Evolutionary conservation across 2,329 filamentous ascomycete genomes (phyloP), one percentile per base, ranked within the genome.

Genomic region (Hypoxylon sp.): DNA sequence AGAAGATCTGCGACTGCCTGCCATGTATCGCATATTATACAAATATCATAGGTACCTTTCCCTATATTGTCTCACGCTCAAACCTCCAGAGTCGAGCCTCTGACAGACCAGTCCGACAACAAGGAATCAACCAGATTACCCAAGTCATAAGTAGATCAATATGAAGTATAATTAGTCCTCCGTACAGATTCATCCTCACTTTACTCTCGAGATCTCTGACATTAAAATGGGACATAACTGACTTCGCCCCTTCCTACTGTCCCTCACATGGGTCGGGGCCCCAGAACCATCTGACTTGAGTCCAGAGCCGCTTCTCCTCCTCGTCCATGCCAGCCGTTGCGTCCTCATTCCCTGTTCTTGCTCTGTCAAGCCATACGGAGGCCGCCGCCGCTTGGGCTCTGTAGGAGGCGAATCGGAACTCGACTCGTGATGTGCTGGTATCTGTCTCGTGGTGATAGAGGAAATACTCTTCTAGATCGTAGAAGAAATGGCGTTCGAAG

Each of bases 211-310:
- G 11, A 11, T 33, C 12, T 33, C 2, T 2, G 2, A 6, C 16
- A 40, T 40, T 18, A 2, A 40, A n/a, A 18, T 18, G 16, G 7
- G 7, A 20, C 8, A 20, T 18, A 3, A 38, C 5, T n/a, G 7
- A 40, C 3, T 14, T 16, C 5, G 3, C n/a, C 36, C 16, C 2
- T 1, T 20, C 11, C 36, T 40, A 40, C 5, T 8, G 16, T 40
- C 16, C 36, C 36, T 18, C 50, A 18, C 50, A 53, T 11, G 50
- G 50, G 20, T 53, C 50, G 11, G 50, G 33, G 18, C 50, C 50
- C 22, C 36, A 53, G 36, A 28, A 42, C 36, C 26, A 14, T n/a
- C 9, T 18, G 4, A 53, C 50, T 11, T 42, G 3, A 2, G 5
- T 12, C 50, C 50, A 53, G 9, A 44, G 20, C 14, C 14, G 1